Conservation (phyloP, 768 basidiomycete genomes). For the Roridomyces roridus region DNA sequence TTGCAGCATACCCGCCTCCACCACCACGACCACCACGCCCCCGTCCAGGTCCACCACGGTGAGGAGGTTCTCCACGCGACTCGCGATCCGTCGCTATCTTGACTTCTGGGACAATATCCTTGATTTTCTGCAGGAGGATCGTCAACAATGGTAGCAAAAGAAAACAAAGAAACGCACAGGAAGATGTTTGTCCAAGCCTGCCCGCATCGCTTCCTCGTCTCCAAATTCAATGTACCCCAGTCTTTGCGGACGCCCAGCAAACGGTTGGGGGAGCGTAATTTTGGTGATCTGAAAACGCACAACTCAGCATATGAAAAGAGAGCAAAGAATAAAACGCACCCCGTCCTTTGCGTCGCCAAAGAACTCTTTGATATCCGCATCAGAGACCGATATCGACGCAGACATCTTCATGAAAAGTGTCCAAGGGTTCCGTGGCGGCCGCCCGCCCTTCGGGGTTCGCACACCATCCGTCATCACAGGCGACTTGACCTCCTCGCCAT, state of each 20-base stretch:
- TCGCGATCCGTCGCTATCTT: conserved; percentile 72
- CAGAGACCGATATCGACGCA: conserved; percentile 51
- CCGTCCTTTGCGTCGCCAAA: conserved; percentile 74
- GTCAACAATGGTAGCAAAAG: conserved; percentile 5
- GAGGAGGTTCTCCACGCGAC: conserved; percentile 42
- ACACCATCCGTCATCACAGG: conserved; percentile 64
- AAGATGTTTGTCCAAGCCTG: conserved; percentile 74
- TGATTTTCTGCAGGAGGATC: conserved; percentile 60
- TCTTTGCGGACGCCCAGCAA: conserved; percentile 55
- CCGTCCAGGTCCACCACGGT: conserved; percentile 41
- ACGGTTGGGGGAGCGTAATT: conserved; percentile 61
- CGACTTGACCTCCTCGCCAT: conserved; percentile 53
- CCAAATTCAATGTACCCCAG: conserved; percentile 91
- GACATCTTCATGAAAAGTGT: conserved; percentile 83
- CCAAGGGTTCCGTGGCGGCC: conserved; percentile 76
- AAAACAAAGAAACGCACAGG: conserved; percentile 53
- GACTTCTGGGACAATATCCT: conserved; percentile 69
- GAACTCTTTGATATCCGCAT: conserved; percentile 76
- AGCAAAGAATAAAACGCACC: conserved; percentile 47
- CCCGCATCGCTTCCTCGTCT: conserved; percentile 85
- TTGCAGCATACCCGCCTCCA: conserved; percentile 63
- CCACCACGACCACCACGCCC: conserved; percentile 57
- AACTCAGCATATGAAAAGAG: conserved; percentile 4
- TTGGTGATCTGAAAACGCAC: conserved; percentile 61
- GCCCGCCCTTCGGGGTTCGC: conserved; percentile 74